phyloP scores from a whole-genome alignment of 768 basidiomycete species.

The Filobasidium floriforme region DNA sequence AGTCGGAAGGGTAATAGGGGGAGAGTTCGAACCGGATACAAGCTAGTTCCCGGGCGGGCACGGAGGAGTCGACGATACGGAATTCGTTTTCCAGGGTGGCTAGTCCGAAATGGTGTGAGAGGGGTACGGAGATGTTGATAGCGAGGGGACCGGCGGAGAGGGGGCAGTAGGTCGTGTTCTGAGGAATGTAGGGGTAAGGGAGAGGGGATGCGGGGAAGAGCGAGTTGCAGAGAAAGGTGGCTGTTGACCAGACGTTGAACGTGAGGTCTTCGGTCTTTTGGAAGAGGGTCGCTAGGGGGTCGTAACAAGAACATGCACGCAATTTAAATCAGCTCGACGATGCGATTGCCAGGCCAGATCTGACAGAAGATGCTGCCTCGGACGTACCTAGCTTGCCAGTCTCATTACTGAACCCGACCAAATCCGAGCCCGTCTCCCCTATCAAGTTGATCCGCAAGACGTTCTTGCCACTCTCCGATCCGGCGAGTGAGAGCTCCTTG shows the following conservation, averaged over 20 bases:
- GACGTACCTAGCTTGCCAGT: slow-evolving; percentile 63
- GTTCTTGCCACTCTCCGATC: slow-evolving; percentile 28
- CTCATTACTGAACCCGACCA: slow-evolving; percentile 56
- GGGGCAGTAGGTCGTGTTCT: slow-evolving; percentile 60
- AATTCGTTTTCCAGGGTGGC: slow-evolving; percentile 77
- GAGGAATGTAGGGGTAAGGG: slow-evolving; percentile 45
- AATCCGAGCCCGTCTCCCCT: slow-evolving; percentile 56
- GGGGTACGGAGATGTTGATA: slow-evolving; percentile 62
- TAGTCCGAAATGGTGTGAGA: slow-evolving; percentile 60
- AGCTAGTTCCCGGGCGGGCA: slow-evolving; percentile 64
- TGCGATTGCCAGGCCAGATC: too few relatives aligned
- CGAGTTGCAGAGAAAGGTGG: slow-evolving; percentile 67
- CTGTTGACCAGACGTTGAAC: slow-evolving; percentile 62
- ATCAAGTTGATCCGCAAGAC: slow-evolving; percentile 50
- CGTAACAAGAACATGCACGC: background rate
- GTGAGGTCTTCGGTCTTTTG: slow-evolving; percentile 73
- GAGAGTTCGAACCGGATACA: slow-evolving; percentile 75
- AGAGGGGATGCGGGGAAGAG: slow-evolving; percentile 71
- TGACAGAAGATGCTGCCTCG: too few relatives aligned
- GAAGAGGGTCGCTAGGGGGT: slow-evolving; percentile 67
- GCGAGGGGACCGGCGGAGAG: slow-evolving; percentile 70
- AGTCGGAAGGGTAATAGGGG: slow-evolving; percentile 49
- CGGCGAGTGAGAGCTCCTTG: slow-evolving; percentile 28
- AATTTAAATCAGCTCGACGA: background rate
- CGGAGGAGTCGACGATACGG: slow-evolving; percentile 72